Evolutionary conservation across 2,329 filamentous ascomycete genomes (phyloP).

Genomic region (Byssothecium circinans): DNA sequence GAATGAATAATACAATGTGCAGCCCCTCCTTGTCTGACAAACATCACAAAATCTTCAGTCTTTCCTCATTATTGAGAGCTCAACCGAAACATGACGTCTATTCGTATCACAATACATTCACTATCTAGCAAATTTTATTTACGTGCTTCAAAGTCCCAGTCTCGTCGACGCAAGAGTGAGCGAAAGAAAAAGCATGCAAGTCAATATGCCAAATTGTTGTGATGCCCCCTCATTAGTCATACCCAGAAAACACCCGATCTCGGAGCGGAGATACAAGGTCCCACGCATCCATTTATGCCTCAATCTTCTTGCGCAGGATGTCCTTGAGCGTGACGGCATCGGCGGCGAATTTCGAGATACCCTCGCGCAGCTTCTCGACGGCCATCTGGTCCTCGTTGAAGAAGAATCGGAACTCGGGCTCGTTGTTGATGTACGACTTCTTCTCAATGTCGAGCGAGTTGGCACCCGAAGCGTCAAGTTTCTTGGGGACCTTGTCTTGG

Average conservation of each 20-base stretch:
- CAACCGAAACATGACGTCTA: background rate
- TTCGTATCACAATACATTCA: background rate
- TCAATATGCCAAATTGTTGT: background rate
- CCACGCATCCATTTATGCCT: constrained; percentile 31
- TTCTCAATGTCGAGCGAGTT: constrained; percentile 74
- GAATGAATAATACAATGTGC: constrained; percentile 30
- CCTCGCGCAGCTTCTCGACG: constrained; percentile 97
- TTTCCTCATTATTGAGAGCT: background rate
- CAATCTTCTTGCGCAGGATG: constrained; percentile 85
- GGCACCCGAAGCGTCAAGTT: constrained; percentile 76
- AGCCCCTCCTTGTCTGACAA: constrained; percentile 11
- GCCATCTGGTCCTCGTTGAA: constrained; percentile 99
- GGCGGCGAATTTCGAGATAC: constrained; percentile 98
- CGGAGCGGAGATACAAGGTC: background rate
- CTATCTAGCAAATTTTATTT: constrained; percentile 12
- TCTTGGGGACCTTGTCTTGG: constrained; percentile 78
- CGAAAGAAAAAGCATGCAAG: constrained; percentile 16
- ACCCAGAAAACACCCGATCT: constrained; percentile 12
- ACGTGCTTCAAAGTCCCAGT: constrained; percentile 3
- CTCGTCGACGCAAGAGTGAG: constrained; percentile 4
- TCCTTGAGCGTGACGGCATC: constrained; percentile 93
- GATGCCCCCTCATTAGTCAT: background rate
- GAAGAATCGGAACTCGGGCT: constrained; percentile 92
- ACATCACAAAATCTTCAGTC: too few relatives aligned
- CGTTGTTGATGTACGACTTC: constrained; percentile 87